These are phyloP conservation scores for Candida chilensis DNA, from an alignment of 805 yeast genomes.

Conservation along the genomic window DNA sequence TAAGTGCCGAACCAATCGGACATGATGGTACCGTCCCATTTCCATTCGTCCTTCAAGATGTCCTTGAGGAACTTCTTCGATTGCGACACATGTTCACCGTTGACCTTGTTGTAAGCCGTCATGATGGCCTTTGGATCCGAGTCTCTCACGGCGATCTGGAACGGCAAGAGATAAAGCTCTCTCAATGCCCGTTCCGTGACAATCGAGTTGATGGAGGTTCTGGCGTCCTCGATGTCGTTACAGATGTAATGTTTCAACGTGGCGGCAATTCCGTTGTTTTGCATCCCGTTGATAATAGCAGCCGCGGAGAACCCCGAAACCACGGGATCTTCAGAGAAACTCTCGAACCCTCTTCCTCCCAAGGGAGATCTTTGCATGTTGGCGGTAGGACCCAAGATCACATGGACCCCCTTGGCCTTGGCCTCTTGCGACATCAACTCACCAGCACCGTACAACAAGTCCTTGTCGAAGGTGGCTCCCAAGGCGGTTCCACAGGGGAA, in stretches of 20 bases:
- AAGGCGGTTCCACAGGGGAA: slow-evolving; percentile 38
- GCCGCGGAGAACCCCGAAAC: slow-evolving; percentile 26
- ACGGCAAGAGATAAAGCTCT: slow-evolving; percentile 33
- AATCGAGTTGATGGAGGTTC: slow-evolving; percentile 22
- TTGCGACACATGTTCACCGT: slow-evolving; percentile 31
- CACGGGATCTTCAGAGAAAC: slow-evolving; percentile 27
- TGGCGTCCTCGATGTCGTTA: slow-evolving; percentile 30
- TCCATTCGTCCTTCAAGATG: slow-evolving; percentile 29
- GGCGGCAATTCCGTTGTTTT: slow-evolving; percentile 23
- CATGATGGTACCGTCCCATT: slow-evolving; percentile 26
- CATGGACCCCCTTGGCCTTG: slow-evolving; percentile 30
- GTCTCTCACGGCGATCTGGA: slow-evolving; percentile 29
- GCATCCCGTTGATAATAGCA: slow-evolving; percentile 26
- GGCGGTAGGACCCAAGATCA: slow-evolving; percentile 24
- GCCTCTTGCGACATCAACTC: slow-evolving; percentile 33
- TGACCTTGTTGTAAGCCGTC: slow-evolving; percentile 32
- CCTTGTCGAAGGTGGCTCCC: slow-evolving; percentile 33
- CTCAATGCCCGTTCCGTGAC: slow-evolving; percentile 33
- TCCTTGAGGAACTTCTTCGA: slow-evolving; percentile 19
- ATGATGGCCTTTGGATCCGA: slow-evolving; percentile 26
- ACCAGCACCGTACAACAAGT: slow-evolving; percentile 26
- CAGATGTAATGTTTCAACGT: slow-evolving; percentile 33
- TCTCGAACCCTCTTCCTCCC: slow-evolving; percentile 30
- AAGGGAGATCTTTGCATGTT: slow-evolving; percentile 29
- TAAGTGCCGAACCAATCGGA: slow-evolving; percentile 35